Conservation (phyloP, 177 flowering plant species). For the Vitis hybrid region DNA sequence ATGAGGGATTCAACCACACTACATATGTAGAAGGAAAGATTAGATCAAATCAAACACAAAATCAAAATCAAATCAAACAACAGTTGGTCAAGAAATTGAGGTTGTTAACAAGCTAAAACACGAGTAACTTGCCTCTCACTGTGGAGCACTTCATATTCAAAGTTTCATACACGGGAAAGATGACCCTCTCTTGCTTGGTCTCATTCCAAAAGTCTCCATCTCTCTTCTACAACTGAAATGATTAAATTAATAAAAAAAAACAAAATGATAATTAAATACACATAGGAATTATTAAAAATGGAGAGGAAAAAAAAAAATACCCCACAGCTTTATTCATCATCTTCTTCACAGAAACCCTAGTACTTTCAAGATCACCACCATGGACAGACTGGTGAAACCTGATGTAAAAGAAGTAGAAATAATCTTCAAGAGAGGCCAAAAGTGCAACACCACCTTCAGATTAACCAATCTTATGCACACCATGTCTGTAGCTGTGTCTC, state of each 20-base stretch:
- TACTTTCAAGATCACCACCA: constrained; percentile 12
- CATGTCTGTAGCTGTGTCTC: constrained; percentile 75
- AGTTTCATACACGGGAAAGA: background rate
- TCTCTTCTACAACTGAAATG: background rate
- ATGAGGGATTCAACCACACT: too few species aligned
- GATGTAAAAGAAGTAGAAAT: constrained; percentile 54
- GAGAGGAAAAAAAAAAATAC: too few species aligned
- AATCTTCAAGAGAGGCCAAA: constrained; percentile 43
- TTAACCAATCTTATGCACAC: constrained; percentile 86
- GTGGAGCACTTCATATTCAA: constrained; percentile 5
- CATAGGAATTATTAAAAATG: background rate
- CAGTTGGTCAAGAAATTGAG: too few species aligned
- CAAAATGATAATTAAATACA: background rate
- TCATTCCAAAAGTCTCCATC: constrained; percentile 17
- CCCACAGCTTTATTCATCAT: constrained; percentile 3
- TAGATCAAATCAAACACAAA: too few species aligned
- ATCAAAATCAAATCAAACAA: too few species aligned
- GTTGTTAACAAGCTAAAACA: too few species aligned
- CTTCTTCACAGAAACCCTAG: background rate
- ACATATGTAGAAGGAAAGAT: too few species aligned
- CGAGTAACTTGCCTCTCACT: too few species aligned
- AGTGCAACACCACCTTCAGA: constrained; percentile 43
- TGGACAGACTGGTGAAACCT: constrained; percentile 71
- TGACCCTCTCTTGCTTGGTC: background rate
- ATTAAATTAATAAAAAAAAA: background rate